Percentiles rank a stretch among this genome's conserved stretches.
phyloP scores from a whole-genome alignment of 2,329 filamentous ascomycete species.

The Emmonsia crescens region DNA sequence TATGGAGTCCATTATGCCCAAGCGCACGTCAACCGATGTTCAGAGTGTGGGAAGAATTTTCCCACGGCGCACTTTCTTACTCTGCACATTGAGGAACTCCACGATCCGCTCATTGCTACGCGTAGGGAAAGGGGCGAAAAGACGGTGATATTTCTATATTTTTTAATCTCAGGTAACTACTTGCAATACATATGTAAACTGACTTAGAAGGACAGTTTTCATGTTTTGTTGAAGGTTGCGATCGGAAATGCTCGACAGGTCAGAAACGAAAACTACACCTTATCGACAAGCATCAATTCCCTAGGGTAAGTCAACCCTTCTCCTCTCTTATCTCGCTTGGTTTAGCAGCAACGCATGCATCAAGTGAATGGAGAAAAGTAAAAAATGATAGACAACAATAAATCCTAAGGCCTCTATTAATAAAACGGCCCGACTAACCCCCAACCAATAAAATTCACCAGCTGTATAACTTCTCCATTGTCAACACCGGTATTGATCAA shows the following conservation, averaged over 20 bases:
- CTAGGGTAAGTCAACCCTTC: conserved; percentile 39
- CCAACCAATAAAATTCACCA: conserved; percentile 13
- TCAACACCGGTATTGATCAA: conserved; percentile 81
- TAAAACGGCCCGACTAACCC: not conserved
- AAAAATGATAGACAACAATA: not conserved
- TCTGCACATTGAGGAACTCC: conserved; percentile 82
- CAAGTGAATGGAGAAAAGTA: not conserved
- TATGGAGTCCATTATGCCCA: conserved; percentile 82
- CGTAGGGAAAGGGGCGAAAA: conserved; percentile 72
- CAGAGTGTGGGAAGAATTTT: conserved; percentile 77
- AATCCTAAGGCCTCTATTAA: not conserved
- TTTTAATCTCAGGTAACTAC: not conserved
- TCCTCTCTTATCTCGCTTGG: not conserved
- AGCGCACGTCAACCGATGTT: conserved; percentile 71
- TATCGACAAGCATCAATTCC: conserved; percentile 90
- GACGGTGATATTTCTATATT: conserved; percentile 45
- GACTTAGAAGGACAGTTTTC: conserved; percentile 49
- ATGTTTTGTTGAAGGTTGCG: conserved; percentile 84
- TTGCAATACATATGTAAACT: not conserved
- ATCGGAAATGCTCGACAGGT: conserved; percentile 69
- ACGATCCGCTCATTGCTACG: conserved; percentile 67
- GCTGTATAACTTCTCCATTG: conserved; percentile 79
- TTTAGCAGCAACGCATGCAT: not conserved
- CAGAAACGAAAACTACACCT: conserved; percentile 80
- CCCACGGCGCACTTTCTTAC: conserved; percentile 70